phyloP scores from a whole-genome alignment of 805 yeast species.

The Lachancea thermotolerans region DNA sequence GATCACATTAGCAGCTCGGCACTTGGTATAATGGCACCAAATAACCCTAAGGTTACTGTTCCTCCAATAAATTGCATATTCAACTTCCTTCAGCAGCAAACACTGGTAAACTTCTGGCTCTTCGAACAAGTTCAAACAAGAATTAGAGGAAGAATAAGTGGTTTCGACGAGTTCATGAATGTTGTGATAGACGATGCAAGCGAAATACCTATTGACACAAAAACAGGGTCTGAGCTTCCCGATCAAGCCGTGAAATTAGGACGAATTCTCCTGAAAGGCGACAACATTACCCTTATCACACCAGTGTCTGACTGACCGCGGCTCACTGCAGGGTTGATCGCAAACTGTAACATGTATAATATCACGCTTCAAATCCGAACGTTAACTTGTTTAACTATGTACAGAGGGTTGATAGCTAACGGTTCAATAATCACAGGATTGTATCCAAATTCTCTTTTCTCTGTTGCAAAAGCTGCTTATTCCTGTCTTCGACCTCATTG shows the following conservation, averaged over 20 bases:
- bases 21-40: not conserved
- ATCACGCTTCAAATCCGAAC: not conserved
- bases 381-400: slow-evolving; percentile 3
- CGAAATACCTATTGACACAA: slow-evolving; percentile 54
- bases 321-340: not conserved
- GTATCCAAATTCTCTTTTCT: slow-evolving; percentile 13
- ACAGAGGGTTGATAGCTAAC: not conserved
- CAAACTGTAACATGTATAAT: not conserved
- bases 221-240: slow-evolving; percentile 25
- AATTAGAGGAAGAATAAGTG: slow-evolving; percentile 77
- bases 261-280: slow-evolving; percentile 81
- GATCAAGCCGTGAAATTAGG: slow-evolving; percentile 47
- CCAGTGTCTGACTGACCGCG: slow-evolving; percentile 4
- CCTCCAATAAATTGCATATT: slow-evolving; percentile 93
- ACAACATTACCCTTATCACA: slow-evolving; percentile 74
- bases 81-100: slow-evolving; percentile 76
- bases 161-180: slow-evolving; percentile 98
- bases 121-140: slow-evolving; percentile 75
- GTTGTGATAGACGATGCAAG: slow-evolving; percentile 53
- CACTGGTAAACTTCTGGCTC: slow-evolving; percentile 78
- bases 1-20: too few relatives aligned
- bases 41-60: slow-evolving; percentile 39
- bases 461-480: slow-evolving; percentile 9
- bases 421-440: slow-evolving; percentile 8
- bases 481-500: slow-evolving; percentile 18